These are phyloP conservation scores for Xylaria sp. DNA, from an alignment of 2,329 filamentous ascomycete genomes.

Conservation along the genomic window DNA sequence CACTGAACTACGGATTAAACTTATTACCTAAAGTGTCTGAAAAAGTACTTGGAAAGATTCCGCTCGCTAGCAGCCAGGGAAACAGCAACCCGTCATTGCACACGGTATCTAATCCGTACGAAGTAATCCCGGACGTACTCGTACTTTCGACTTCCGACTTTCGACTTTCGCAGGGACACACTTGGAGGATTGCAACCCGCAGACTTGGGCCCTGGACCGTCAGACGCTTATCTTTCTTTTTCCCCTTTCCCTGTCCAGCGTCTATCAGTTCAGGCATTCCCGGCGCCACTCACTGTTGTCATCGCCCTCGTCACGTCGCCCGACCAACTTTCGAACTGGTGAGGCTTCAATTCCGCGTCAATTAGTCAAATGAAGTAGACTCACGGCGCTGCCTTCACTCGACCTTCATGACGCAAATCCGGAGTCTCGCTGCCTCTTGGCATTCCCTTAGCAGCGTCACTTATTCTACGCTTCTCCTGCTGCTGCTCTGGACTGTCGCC, in stretches of 20 bases:
- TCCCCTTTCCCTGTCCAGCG: constrained; percentile 13
- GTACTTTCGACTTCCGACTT: too few relatives aligned
- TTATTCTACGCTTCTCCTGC: constrained; percentile 19
- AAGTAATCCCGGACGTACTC: too few relatives aligned
- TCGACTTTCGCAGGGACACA: neutral
- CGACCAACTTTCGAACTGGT: constrained; percentile 7
- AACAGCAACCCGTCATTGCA: neutral
- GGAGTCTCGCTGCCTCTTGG: constrained; percentile 24
- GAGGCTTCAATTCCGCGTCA: constrained; percentile 13
- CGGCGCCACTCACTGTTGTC: neutral
- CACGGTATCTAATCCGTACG: too few relatives aligned
- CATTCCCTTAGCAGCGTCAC: constrained; percentile 22
- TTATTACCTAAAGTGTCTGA: neutral
- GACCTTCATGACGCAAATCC: constrained; percentile 23
- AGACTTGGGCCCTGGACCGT: constrained; percentile 20
- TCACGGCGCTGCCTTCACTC: constrained; percentile 1
- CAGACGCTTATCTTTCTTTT: constrained; percentile 19
- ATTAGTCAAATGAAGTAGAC: constrained; percentile 19
- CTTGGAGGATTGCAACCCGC: constrained; percentile 15
- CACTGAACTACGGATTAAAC: neutral
- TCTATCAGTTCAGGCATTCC: constrained; percentile 11
- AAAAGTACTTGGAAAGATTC: neutral
- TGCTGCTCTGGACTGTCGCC: constrained; percentile 17
- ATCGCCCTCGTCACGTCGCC: constrained; percentile 7
- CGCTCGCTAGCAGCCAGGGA: constrained; percentile 1